Base-by-base conservation (phyloP, 192 early-diverging fungal species). In the Pilobolus umbonatus region DNA sequence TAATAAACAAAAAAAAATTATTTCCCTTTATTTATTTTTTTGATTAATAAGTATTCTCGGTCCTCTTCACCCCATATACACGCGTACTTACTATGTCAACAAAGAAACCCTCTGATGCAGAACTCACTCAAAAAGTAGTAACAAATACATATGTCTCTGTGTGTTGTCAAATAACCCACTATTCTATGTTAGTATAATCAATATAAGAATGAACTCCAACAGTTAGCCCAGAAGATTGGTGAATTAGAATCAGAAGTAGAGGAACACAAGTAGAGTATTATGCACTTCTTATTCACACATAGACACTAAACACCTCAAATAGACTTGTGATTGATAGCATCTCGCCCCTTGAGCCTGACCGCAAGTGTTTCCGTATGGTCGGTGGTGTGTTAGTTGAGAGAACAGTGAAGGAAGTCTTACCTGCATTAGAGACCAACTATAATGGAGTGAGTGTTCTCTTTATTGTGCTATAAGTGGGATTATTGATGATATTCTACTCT, bases 311-410 rank as follows among this genome's bases (percentile, higher is more conserved):
- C 46, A 11, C 32, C 47, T 11, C 21, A 3, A 15, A 5, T 69
- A 89, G 86, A 44, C 80, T 90, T 35, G 90, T 98, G n/a, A 86
- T 98, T 57, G 92, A 98, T 42, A 94, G 93, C n/a, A 86, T 98
- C 55, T 67, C 76, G 15, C 88, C 90, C 29, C 77, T 95, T 68
- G 77, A 87, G 25, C 75, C 61, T 44, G 85, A 86, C 49, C 88
- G 96, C 52, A 95, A 93, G 73, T 95, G 93, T 68, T 95, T 90
- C 74, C 86, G 94, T 34, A 73, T 98, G 63, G 86, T 98, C 44
- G 90, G 91, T 53, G 96, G 96, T 40, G 90, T 98, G 9, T 71
- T 98, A 28, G 88, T 96, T 21, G 91, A 98, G 65, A 86, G 93
- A 24, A 94, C 93, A 3, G 88, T 96, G 45, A 80, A 83, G 65